Evolutionary conservation across 1,284 basidiomycete genomes (phyloP).

Genomic region (Trametes pubescens): DNA sequence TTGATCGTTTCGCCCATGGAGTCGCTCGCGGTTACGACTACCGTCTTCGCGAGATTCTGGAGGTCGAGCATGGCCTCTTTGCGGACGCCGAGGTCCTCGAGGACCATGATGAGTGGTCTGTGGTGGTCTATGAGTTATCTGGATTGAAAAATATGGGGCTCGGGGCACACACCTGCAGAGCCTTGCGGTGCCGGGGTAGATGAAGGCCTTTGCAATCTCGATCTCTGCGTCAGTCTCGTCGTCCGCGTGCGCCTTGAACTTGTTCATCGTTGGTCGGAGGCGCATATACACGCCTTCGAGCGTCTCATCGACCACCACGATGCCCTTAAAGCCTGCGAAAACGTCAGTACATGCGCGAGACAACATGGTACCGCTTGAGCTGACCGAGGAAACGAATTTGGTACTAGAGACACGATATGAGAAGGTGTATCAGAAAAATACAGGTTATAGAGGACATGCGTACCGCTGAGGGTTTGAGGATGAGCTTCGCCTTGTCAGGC

Average conservation of each 20-base stretch:
- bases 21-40: conserved; percentile 62
- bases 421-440: not conserved
- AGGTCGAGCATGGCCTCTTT: conserved; percentile 61
- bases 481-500: conserved; percentile 38
- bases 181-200: conserved; percentile 61
- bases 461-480: conserved; percentile 65
- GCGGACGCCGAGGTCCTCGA: conserved; percentile 70
- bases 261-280: conserved; percentile 74
- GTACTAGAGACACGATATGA: conserved; percentile 50
- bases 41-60: conserved; percentile 59
- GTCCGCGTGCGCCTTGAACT: conserved; percentile 58
- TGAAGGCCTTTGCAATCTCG: conserved; percentile 74
- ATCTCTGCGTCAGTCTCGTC: conserved; percentile 60
- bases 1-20: conserved; percentile 53
- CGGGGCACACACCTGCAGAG: conserved; percentile 62
- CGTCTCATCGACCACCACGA: conserved; percentile 67
- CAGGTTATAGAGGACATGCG: conserved; percentile 40
- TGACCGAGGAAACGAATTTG: conserved; percentile 78
- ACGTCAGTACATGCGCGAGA: not conserved
- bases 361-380: not conserved
- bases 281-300: conserved; percentile 66
- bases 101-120: conserved; percentile 73
- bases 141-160: not conserved
- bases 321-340: conserved; percentile 65
- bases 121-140: not conserved